Conservation (phyloP, 2,329 filamentous ascomycete species). For the Beauveria australis region DNA sequence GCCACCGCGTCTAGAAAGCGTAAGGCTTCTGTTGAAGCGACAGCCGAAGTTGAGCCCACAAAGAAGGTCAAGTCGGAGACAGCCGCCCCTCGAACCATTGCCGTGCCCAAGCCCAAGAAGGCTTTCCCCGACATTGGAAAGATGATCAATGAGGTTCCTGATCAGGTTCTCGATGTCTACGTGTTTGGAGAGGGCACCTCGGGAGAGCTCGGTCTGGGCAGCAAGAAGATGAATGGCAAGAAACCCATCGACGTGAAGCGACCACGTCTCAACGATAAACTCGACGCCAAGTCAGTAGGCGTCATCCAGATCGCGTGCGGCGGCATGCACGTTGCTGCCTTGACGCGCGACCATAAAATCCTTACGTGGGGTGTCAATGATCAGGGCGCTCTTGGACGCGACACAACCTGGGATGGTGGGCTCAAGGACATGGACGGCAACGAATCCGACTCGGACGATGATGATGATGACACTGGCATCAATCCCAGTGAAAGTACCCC, state of each 20-base stretch:
- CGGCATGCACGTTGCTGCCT: conserved; percentile 71
- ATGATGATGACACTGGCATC: conserved; percentile 56
- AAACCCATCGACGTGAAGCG: conserved; percentile 69
- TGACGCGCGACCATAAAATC: conserved; percentile 75
- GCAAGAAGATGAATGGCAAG: conserved; percentile 52
- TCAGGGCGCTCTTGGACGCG: conserved; percentile 68
- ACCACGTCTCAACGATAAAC: conserved; percentile 69
- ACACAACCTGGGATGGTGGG: conserved; percentile 61
- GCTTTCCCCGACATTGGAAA: conserved; percentile 43
- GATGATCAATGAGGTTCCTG: conserved; percentile 60
- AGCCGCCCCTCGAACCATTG: conserved; percentile 9
- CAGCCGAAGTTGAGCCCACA: conserved; percentile 16
- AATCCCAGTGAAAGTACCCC: conserved; percentile 69
- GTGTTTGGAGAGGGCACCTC: conserved; percentile 73
- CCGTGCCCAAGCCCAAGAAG: conserved; percentile 22
- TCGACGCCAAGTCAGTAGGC: conserved; percentile 51
- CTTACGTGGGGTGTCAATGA: conserved; percentile 86
- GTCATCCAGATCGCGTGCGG: conserved; percentile 71
- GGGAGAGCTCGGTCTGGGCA: conserved; percentile 77
- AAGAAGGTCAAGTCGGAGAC: conserved; percentile 18
- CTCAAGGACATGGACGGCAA: conserved; percentile 45
- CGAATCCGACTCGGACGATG: conserved; percentile 48
- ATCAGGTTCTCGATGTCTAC: conserved; percentile 60
- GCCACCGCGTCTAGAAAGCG: conserved; percentile 20
- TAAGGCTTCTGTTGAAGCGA: conserved; percentile 15